Base-by-base conservation (phyloP, 148 eudicot species). In the Arbutus unedo region DNA sequence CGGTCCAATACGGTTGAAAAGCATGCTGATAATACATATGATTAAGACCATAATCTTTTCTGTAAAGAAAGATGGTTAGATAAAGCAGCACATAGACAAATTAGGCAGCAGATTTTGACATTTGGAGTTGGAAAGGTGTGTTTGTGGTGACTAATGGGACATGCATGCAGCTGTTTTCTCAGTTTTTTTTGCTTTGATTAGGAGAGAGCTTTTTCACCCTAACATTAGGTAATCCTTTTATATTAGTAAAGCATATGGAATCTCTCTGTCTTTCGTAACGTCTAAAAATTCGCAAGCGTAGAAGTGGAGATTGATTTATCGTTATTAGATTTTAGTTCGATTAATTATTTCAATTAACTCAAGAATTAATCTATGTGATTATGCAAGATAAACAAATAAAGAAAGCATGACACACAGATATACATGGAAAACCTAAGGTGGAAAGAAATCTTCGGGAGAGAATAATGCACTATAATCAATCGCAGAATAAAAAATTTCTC, bases 121-220 rank as follows among this genome's bases (percentile, higher is more conserved):
- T 64, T 45, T 6, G 3, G 2, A 9, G 81, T 44, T 9, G 53
- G 71, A 79, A 79, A 79, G 71, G 43, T 45, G 54, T 19, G 49
- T 6, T 60, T 45, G 71, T 79, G 72, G 71, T 78, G 41, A 79
- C 81, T 79, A n/a, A 57, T 55, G 80, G 66, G 87, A 72, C 81
- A 85, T 77, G 66, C 78, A 81, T 81, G 85, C 76, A 75, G 81
- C 84, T 78, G 81, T 64, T 83, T 80, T 74, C 81, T 74, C 14
- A 31, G 38, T 43, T 72, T 47, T 45, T 72, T 86, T 67, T 67
- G 75, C 80, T 79, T 74, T 77, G 71, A 76, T 49, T 23, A 64
- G 8, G 13, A 21, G 13, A 21, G 15, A 21, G 70, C 15, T 64
- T 64, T 64, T 64, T 31, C 38, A 64, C 70, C 23, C 38, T 23